phyloP scores from a whole-genome alignment of 2,329 filamentous ascomycete genomes.

The Cordyceps tenuipes region DNA sequence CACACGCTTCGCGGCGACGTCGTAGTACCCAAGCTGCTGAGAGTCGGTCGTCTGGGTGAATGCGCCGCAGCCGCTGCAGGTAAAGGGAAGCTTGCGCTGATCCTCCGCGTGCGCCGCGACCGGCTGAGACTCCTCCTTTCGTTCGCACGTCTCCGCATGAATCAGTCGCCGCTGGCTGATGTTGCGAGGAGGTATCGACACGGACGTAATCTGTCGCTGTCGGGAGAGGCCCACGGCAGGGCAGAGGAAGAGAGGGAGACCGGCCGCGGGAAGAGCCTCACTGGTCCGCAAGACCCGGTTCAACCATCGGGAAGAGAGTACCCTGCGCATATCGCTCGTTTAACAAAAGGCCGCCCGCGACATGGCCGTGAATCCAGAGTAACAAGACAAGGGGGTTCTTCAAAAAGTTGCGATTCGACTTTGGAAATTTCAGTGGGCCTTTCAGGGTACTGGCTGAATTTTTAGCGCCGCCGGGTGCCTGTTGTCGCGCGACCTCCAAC shows the following conservation, averaged over 20 bases:
- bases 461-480: not conserved
- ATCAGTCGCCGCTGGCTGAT: slow-evolving; percentile 19
- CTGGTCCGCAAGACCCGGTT: slow-evolving; percentile 33
- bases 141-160: slow-evolving; percentile 19
- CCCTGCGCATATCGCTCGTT: slow-evolving; percentile 33
- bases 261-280: slow-evolving; percentile 27
- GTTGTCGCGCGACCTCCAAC: not conserved
- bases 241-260: slow-evolving; percentile 41
- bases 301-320: slow-evolving; percentile 34
- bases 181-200: not conserved
- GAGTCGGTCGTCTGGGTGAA: slow-evolving; percentile 48
- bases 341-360: not conserved
- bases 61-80: slow-evolving; percentile 58
- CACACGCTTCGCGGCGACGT: slow-evolving; percentile 42
- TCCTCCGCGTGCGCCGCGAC: not conserved
- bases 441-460: not conserved
- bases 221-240: slow-evolving; percentile 29
- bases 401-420: not conserved
- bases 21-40: slow-evolving; percentile 48
- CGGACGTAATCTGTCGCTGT: not conserved
- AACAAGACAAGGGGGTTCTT: not conserved
- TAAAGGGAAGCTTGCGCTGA: slow-evolving; percentile 37
- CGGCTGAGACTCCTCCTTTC: not conserved
- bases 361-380: not conserved
- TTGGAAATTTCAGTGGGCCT: slow-evolving; percentile 8